Base-by-base conservation (phyloP, 345 rosid species). In the Eucalyptus tenuipes region DNA sequence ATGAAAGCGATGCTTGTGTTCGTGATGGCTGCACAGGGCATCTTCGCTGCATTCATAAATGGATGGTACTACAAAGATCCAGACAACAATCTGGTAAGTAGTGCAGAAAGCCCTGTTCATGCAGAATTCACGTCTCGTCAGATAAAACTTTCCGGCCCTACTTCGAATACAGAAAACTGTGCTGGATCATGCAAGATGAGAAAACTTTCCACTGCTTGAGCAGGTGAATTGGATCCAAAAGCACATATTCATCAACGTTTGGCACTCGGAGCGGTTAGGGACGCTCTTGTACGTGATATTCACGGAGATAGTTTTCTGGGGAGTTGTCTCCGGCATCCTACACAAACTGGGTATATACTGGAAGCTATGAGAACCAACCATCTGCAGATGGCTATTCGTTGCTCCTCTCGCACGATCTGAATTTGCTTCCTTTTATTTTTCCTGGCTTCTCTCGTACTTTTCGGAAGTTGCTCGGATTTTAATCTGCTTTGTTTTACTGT, bases 1-100 rank as follows among this genome's bases (percentile, higher is more conserved):
- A 94, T 94, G 97, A 94, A 94, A 17, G 95, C 96, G 7, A 94
- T 94, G 97, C 91, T 95, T 55, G 93, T 95, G 27, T 95, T 88
- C 88, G 95, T 95, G 85, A 93, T 94, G 82, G 96, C 95, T 24
- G 97, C 96, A 12, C 94, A 94, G 88, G 95, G 94, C 24, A 93
- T 94, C 68, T 94, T 95, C 48, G 91, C 92, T 13, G 95, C 93
- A 40, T 94, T 95, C 86, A 80, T 95, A 31, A 95, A 95, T 68
- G 95, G 96, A 25, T 93, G 96, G 97, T 95, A 91, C 66, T 94
- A 93, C 66, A 89, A 92, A 85, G 90, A 92, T 33, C 85, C 88
- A 5, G 89, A 94, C 86, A 90, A 92, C 87, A 94, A 94, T 49
- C 94, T 94, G 57, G 97, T 94, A 93, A 92, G 95, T 90, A 85